These are phyloP conservation scores for Aspergillus sojae DNA, from an alignment of 2,329 filamentous ascomycete species.

Conservation along the genomic window DNA sequence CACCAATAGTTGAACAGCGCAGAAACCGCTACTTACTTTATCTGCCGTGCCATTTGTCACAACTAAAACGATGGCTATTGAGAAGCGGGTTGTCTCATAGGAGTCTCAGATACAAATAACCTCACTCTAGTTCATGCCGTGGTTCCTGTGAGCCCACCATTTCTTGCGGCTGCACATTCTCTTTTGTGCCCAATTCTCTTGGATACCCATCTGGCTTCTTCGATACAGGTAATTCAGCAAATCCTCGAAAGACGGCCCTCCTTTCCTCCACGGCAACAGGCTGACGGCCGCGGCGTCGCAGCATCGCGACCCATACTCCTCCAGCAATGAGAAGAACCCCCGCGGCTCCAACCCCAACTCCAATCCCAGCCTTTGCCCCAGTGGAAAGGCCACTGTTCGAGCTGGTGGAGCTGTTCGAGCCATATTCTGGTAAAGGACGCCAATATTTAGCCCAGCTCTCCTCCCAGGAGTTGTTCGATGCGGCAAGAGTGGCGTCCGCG, in stretches of 20 bases:
- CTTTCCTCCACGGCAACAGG: neutral
- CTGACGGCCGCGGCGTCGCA: constrained; percentile 4
- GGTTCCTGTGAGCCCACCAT: neutral
- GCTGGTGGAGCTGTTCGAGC: neutral
- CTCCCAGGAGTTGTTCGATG: constrained; percentile 11
- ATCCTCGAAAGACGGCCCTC: neutral
- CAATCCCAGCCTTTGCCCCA: constrained; percentile 15
- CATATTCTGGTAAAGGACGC: constrained; percentile 5
- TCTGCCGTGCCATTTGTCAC: neutral
- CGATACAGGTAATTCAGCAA: neutral
- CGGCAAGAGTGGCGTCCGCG: constrained; percentile 1
- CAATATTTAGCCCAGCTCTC: constrained; percentile 20
- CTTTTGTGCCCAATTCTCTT: neutral
- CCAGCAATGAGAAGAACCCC: constrained; percentile 9
- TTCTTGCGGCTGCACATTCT: constrained; percentile 1
- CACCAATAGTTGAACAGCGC: too few relatives aligned
- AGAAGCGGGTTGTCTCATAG: neutral
- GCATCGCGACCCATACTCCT: constrained; percentile 1
- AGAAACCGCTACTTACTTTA: too few relatives aligned
- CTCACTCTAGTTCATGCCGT: constrained; percentile 3
- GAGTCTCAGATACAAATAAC: neutral
- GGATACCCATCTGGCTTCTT: neutral
- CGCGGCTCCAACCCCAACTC: constrained; percentile 7
- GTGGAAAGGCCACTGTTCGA: constrained; percentile 1
- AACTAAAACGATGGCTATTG: neutral